Conservation (phyloP, 495 filamentous ascomycete genomes). For the Neurospora cerealis region DNA sequence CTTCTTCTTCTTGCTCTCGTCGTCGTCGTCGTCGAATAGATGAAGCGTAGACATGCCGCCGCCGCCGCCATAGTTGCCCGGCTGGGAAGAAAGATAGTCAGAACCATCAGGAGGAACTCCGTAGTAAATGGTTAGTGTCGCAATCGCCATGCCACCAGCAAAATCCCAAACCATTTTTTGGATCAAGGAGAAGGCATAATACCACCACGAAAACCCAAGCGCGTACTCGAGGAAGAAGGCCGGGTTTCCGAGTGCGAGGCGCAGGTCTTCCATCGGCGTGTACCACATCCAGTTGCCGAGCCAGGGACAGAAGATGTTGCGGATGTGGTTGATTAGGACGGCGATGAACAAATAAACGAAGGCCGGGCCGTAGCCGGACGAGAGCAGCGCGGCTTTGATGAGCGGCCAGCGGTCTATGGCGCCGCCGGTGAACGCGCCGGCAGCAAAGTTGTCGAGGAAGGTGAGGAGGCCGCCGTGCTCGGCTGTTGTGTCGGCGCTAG, state of each 20-base stretch:
- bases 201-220: constrained; percentile 3
- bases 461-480: background rate
- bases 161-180: constrained; percentile 5
- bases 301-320: constrained; percentile 9
- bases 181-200: background rate
- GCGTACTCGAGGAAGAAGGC: constrained; percentile 13
- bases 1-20: background rate
- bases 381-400: constrained; percentile 4
- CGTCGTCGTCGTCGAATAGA: too few species aligned
- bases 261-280: constrained; percentile 16
- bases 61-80: too few species aligned
- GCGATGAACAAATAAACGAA: constrained; percentile 8
- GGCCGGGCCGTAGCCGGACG: constrained; percentile 2
- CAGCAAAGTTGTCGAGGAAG: constrained; percentile 2
- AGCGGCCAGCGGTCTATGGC: background rate
- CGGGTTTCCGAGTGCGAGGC: constrained; percentile 10
- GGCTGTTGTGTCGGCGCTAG: background rate
- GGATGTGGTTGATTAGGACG: constrained; percentile 17
- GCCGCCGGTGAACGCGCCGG: constrained; percentile 4
- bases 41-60: too few species aligned
- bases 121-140: background rate
- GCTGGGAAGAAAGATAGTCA: too few species aligned
- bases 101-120: too few species aligned
- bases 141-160: background rate
- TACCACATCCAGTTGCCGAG: constrained; percentile 6